Evolutionary conservation across 164 flowering plant genomes (phyloP), one percentile per base, ranked within the genome.

Genomic region (Sextonia rubra): DNA sequence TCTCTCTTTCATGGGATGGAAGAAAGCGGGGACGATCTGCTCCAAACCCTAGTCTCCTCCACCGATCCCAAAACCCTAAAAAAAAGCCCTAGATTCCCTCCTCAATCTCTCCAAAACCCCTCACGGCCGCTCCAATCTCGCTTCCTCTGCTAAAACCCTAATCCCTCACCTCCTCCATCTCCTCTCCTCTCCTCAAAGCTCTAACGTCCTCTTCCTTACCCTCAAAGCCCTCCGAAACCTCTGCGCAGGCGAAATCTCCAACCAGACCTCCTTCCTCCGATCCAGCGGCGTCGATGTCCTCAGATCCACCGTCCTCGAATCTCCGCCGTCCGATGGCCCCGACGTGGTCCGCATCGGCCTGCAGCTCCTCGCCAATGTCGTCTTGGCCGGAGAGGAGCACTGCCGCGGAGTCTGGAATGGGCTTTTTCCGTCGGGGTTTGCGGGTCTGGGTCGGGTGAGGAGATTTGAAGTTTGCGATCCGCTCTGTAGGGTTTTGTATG

Each of bases 361-460:
- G 76, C 94, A 93, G 80, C 79, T 87, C 68, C 73, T 91, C 29
- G 97, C 85, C 12, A 90, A 95, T 80, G 87, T 88, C 61, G 76
- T 84, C 18, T 75, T 88, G 82, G 96, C 90, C 30, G 97, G 97
- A n/a, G n/a, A n/a, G n/a, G n/a, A n/a, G n/a, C n/a, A n/a, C n/a
- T n/a, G n/a, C n/a, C n/a, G n/a, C n/a, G 25, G 82, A 32, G 78
- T 91, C 68, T 92, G 99, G 99, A 15, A 25, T 71, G 74, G 58
- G 0, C 76, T 89, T 30, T 95, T 86, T 73, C 91, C 94, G 1
- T 64, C 44, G 65, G 78, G 65, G 55, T 88, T 93, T 71, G 5
- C 52, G 27, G 74, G 77, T 55, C 72, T 92, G 56, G 86, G 93
- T 3, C 79, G 71, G 71, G 69, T 87, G 23, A 77, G 71, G 62